These are phyloP conservation scores for Arachnomyces sp. DNA, from an alignment of 2,329 filamentous ascomycete genomes.

Conservation along the genomic window DNA sequence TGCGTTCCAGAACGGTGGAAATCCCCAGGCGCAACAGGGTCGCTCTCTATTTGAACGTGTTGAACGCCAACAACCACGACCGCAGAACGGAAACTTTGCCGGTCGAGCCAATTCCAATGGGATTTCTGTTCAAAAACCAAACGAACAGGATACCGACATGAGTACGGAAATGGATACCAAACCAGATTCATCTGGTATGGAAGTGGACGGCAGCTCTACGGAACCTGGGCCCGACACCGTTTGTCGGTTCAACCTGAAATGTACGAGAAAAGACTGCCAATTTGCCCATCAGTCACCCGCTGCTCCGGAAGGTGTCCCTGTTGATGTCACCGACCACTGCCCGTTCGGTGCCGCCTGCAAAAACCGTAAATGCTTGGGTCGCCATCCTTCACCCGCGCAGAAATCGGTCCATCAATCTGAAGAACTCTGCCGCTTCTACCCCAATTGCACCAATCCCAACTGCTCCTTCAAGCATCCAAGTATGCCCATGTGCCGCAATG, in stretches of 20 bases:
- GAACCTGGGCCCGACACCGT: conserved; percentile 55
- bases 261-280: conserved; percentile 81
- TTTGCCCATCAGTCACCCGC: conserved; percentile 93
- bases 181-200: conserved; percentile 21
- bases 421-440: conserved; percentile 83
- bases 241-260: conserved; percentile 85
- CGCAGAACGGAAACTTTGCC: conserved; percentile 49
- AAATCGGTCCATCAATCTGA: conserved; percentile 71
- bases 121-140: conserved; percentile 11
- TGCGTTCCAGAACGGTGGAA: conserved; percentile 43
- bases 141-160: conserved; percentile 12
- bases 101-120: conserved; percentile 34
- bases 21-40: conserved; percentile 35
- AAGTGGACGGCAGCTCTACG: conserved; percentile 41
- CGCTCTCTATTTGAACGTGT: conserved; percentile 71
- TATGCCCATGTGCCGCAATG: conserved; percentile 84
- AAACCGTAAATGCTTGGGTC: conserved; percentile 86
- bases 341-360: conserved; percentile 86
- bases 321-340: conserved; percentile 77
- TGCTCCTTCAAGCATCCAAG: conserved; percentile 86
- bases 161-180: conserved; percentile 34
- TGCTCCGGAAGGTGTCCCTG: conserved; percentile 64
- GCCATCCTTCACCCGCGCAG: conserved; percentile 84
- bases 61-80: conserved; percentile 41
- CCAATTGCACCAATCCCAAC: conserved; percentile 78